phyloP scores from a whole-genome alignment of 352 stramenopile genomes.

The Phytophthora melonis region DNA sequence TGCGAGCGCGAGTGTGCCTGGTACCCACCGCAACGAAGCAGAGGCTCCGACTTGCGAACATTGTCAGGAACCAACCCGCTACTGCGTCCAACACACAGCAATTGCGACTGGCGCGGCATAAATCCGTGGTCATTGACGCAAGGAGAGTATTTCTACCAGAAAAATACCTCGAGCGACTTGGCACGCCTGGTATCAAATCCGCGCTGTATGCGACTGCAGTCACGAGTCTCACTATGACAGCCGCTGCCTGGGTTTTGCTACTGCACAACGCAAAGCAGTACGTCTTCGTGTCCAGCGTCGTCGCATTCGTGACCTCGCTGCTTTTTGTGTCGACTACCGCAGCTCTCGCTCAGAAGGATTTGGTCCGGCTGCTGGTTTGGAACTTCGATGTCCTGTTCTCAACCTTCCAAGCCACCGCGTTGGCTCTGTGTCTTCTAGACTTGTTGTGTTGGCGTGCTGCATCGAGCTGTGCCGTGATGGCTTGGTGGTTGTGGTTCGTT shows the following conservation, averaged over 20 bases:
- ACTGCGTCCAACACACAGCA: background rate
- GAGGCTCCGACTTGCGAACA: background rate
- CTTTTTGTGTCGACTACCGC: background rate
- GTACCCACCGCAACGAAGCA: background rate
- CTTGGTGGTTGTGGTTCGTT: slow-evolving; percentile 57
- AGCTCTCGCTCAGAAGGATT: slow-evolving; percentile 4
- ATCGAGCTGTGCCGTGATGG: slow-evolving; percentile 35
- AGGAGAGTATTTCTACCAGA: background rate
- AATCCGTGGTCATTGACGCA: slow-evolving; percentile 7
- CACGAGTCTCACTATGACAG: background rate
- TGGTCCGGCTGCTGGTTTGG: slow-evolving; percentile 14
- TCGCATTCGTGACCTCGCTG: background rate
- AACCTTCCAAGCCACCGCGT: background rate
- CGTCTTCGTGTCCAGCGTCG: background rate
- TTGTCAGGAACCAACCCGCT: background rate
- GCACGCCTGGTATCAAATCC: background rate
- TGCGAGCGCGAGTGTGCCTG: slow-evolving; percentile 20
- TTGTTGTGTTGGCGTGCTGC: slow-evolving; percentile 44
- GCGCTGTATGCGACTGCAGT: background rate
- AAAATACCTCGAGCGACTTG: background rate
- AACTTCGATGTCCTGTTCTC: slow-evolving; percentile 31
- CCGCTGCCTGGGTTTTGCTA: background rate
- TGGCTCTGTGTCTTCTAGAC: slow-evolving; percentile 36
- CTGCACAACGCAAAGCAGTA: background rate
- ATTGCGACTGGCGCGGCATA: slow-evolving; percentile 7